Evolutionary conservation across 352 stramenopile species (phyloP), one percentile per base, ranked within the genome.

Genomic region (Globisporangium irregulare): DNA sequence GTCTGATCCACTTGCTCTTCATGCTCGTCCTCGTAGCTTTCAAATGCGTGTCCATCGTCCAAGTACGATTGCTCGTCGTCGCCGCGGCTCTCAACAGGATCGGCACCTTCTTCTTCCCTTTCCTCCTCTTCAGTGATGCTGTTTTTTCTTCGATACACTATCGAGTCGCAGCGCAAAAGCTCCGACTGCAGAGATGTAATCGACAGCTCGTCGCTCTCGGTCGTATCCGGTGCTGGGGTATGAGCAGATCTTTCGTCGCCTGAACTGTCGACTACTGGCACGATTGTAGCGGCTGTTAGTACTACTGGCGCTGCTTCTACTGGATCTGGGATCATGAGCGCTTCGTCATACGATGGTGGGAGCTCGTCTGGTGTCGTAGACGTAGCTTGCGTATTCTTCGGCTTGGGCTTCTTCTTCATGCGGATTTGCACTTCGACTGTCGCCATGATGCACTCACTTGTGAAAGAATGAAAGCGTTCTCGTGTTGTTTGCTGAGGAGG

Each of bases 321-420:
- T 48, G 34, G 4, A 22, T 62, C 66, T n/a, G 72, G 70, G 3
- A 78, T 56, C 71, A 78, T 81, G 24, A 81, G 58, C 6, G 78
- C 78, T 62, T 82, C 64, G 12, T 87, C 70, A 15, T 87, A 87
- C 7, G 70, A 75, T 32, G 78, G 78, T 18, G 80, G 74, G 5
- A 48, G 27, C 2, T 72, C 61, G 7, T 36, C 29, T 4, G 32
- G 32, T 4, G 9, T 3, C 15, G 10, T n/a, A 2, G n/a, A 20
- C 0, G 9, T 7, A n/a, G 38, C 15, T 4, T 3, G 18, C 14
- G 56, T 57, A 7, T 32, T 12, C 43, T 22, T 61, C 9, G 25
- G 7, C 22, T 51, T 58, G 4, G 29, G 4, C 22, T 71, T 78
- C 12, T 71, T 79, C 12, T 71, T 79, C 18, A 74, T 51, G 1